Evolutionary conservation across 1,284 basidiomycete genomes (phyloP).

Genomic region (Xerocomus amazonicus): DNA sequence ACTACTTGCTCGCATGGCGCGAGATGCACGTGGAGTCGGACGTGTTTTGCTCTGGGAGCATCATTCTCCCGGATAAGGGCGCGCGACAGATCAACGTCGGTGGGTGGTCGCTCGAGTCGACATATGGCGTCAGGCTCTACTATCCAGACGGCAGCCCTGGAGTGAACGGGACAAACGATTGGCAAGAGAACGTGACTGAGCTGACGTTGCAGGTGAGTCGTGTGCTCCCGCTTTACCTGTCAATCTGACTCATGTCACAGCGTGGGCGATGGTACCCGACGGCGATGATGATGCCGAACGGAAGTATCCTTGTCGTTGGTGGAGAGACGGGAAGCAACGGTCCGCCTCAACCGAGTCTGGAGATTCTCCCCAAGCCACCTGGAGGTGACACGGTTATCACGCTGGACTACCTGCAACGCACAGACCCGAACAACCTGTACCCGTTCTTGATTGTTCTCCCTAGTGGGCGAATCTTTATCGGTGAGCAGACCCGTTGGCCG

Average conservation of each 20-base stretch:
- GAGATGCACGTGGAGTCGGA: slow-evolving; percentile 71
- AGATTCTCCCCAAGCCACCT: slow-evolving; percentile 48
- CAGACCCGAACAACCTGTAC: slow-evolving; percentile 73
- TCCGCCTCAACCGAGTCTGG: slow-evolving; percentile 58
- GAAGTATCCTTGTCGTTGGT: slow-evolving; percentile 67
- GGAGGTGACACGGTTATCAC: slow-evolving; percentile 42
- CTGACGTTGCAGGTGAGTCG: slow-evolving; percentile 42
- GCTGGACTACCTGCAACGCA: slow-evolving; percentile 50
- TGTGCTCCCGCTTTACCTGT: too few relatives aligned
- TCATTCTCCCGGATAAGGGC: slow-evolving; percentile 69
- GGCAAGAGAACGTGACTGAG: slow-evolving; percentile 46
- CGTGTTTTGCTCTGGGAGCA: slow-evolving; percentile 69
- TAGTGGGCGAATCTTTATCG: slow-evolving; percentile 60
- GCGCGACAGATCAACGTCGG: slow-evolving; percentile 69
- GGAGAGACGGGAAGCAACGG: slow-evolving; percentile 70
- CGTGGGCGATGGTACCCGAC: slow-evolving; percentile 71
- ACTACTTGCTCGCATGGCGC: slow-evolving; percentile 62
- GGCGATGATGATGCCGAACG: slow-evolving; percentile 64
- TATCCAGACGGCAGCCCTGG: slow-evolving; percentile 46
- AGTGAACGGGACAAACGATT: slow-evolving; percentile 52
- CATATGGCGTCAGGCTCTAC: slow-evolving; percentile 63
- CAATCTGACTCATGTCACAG: slow-evolving; percentile 32
- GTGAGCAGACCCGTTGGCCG: slow-evolving; percentile 34
- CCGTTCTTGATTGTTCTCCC: slow-evolving; percentile 72
- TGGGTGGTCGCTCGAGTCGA: slow-evolving; percentile 64